phyloP scores from a whole-genome alignment of 2,329 filamentous ascomycete species.

The Phaeoacremonium minimum region DNA sequence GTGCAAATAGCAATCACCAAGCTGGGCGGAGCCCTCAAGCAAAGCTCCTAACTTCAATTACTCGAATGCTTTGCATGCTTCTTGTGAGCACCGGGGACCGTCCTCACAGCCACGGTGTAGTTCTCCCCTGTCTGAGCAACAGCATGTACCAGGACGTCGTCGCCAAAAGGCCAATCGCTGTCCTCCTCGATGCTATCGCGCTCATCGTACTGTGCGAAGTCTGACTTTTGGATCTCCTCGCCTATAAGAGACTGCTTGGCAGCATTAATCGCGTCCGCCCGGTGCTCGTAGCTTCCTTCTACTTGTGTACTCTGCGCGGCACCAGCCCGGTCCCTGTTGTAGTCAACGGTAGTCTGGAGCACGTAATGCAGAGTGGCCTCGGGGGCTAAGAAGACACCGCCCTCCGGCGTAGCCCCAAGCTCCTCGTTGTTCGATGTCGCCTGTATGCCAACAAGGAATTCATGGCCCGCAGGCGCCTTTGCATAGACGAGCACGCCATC shows the following conservation, averaged over 20 bases:
- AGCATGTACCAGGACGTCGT: constrained; percentile 37
- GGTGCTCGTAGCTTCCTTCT: constrained; percentile 28
- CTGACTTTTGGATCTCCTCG: constrained; percentile 22
- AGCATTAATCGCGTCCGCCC: constrained; percentile 24
- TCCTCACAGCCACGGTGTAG: constrained; percentile 29
- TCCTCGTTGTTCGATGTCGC: constrained; percentile 29
- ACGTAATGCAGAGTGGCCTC: constrained; percentile 31
- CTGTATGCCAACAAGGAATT: constrained; percentile 29
- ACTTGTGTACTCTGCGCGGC: constrained; percentile 29
- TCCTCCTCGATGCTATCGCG: constrained; percentile 16
- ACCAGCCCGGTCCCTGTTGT: constrained; percentile 30
- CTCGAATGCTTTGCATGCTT: constrained; percentile 15
- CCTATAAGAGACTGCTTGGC: constrained; percentile 25
- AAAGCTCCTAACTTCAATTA: too few species aligned
- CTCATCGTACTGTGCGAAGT: constrained; percentile 29
- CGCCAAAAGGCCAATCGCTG: constrained; percentile 37
- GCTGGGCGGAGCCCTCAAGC: too few species aligned
- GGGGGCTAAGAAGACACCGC: constrained; percentile 15
- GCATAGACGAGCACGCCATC: constrained; percentile 33
- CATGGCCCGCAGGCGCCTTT: constrained; percentile 26
- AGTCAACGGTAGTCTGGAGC: constrained; percentile 35
- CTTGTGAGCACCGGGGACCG: constrained; percentile 17
- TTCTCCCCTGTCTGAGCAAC: constrained; percentile 36
- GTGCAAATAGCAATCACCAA: too few species aligned
- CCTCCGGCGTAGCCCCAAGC: constrained; percentile 15